phyloP scores from a whole-genome alignment of 495 filamentous ascomycete species.

The Podospora bellae-mahoneyi region DNA sequence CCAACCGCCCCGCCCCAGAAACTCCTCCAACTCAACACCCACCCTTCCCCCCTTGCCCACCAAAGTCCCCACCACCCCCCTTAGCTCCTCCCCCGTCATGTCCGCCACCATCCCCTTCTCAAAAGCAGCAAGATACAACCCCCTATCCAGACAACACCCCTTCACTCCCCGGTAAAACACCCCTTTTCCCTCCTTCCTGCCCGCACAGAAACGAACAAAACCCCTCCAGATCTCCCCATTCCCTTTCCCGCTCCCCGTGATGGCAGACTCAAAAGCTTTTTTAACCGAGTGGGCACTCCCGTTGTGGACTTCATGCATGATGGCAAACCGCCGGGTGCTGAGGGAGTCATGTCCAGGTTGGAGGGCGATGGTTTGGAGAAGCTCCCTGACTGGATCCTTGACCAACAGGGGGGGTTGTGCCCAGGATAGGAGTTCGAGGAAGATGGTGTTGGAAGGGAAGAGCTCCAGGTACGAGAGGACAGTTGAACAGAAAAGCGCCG shows the following conservation, averaged over 20 bases:
- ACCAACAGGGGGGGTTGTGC: slow-evolving; percentile 62
- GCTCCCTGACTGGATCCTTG: slow-evolving; percentile 65
- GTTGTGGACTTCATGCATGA: slow-evolving; percentile 59
- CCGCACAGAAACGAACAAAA: slow-evolving; percentile 56
- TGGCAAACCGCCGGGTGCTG: slow-evolving; percentile 61
- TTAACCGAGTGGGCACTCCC: slow-evolving; percentile 61
- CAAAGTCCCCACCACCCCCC: slow-evolving; percentile 46
- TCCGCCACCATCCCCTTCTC: slow-evolving; percentile 20
- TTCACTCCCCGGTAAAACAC: slow-evolving; percentile 67
- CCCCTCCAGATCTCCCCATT: slow-evolving; percentile 60
- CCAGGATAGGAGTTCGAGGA: slow-evolving; percentile 69
- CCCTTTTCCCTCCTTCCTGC: slow-evolving; percentile 24
- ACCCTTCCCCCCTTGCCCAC: slow-evolving; percentile 41
- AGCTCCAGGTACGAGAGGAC: slow-evolving; percentile 55
- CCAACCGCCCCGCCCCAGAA: slow-evolving; percentile 24
- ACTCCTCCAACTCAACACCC: slow-evolving; percentile 42
- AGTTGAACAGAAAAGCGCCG: slow-evolving; percentile 56
- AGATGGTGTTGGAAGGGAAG: slow-evolving; percentile 76
- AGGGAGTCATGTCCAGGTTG: slow-evolving; percentile 39
- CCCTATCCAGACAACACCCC: slow-evolving; percentile 74
- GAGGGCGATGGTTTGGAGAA: slow-evolving; percentile 38
- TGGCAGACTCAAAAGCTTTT: slow-evolving; percentile 67
- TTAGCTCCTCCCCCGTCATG: slow-evolving; percentile 48
- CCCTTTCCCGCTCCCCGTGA: slow-evolving; percentile 37
- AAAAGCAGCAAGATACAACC: slow-evolving; percentile 62